Evolutionary conservation across 2,329 filamentous ascomycete genomes (phyloP), one percentile per base, ranked within the genome.

Genomic region (Trichoderma semiorbis): DNA sequence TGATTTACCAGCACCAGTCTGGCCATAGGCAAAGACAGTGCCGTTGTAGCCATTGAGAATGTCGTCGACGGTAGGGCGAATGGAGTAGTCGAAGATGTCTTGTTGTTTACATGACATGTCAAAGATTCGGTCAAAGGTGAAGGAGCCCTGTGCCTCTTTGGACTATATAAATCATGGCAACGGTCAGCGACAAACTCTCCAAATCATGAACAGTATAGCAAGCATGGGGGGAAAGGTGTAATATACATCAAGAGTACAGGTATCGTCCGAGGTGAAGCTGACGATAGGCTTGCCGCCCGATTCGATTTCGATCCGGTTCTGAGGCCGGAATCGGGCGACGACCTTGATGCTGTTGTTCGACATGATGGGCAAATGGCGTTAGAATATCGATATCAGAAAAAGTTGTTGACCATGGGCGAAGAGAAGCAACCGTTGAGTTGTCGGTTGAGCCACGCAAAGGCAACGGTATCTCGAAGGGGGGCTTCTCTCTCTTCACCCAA

Each of bases 1-100:
- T 26, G 96, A 98, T 86, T 99, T 99, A 86, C 96, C 96, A 14
- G 95, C 95, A 82, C 96, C 96, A 1, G 96, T 99, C 86, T 98
- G 96, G 75, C 96, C 96, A 81, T 99, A 99, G 74, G 96, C 96
- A 78, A 99, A 98, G 76, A 99, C 95, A 16, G 95, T 98, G 80
- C 95, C 96, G 85, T 99, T 99, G 89, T 99, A 99, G 75, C 96
- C 96, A 83, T 98, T 97, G 75, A 99, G 88, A 76, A 99, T 98
- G 81, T 98, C 96, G 84, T 98, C 95, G 76, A 99, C 96, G 24
- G 96, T 98, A 30, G 93, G 90, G 75, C 93, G 91, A 82, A 99
- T 98, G 55, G 96, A 98, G 85, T 96, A 99, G 83, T 98, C 93
- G 85, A 99, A 99, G 78, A 99, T 94, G 83, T 98, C 95, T 79